These are phyloP conservation scores for Periconia macrospinosa DNA, from an alignment of 2,329 filamentous ascomycete genomes.

Conservation along the genomic window DNA sequence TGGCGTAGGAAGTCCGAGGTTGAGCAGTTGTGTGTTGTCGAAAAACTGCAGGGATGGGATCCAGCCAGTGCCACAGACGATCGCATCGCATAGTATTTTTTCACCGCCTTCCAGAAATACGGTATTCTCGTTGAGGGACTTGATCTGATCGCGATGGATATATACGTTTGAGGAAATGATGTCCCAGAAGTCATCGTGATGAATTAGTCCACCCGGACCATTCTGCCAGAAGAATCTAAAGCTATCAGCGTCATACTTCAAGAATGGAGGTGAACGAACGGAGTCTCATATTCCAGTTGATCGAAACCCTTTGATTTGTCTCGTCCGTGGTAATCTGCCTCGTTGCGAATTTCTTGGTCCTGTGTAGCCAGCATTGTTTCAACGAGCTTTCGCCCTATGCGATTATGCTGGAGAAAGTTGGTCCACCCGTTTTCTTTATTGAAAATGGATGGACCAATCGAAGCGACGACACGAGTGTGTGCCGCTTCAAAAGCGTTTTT, in stretches of 20 bases:
- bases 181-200: slow-evolving; percentile 27
- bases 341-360: too few relatives aligned
- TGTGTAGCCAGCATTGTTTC: too few relatives aligned
- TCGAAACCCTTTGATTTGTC: too few relatives aligned
- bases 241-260: too few relatives aligned
- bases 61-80: slow-evolving; percentile 33
- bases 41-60: slow-evolving; percentile 10
- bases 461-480: neutral
- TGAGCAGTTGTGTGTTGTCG: neutral
- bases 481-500: neutral
- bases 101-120: slow-evolving; percentile 10
- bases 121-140: slow-evolving; percentile 8
- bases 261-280: too few relatives aligned
- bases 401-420: too few relatives aligned
- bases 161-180: slow-evolving; percentile 24
- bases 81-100: slow-evolving; percentile 20
- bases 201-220: slow-evolving; percentile 2
- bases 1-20: slow-evolving; percentile 11
- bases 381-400: too few relatives aligned
- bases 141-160: slow-evolving; percentile 22
- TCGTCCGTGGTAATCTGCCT: too few relatives aligned
- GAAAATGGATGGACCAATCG: neutral
- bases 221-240: too few relatives aligned
- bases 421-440: too few relatives aligned
- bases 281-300: too few relatives aligned